phyloP scores from a whole-genome alignment of 2,329 filamentous ascomycete species.

The Penicillium brasilianum region DNA sequence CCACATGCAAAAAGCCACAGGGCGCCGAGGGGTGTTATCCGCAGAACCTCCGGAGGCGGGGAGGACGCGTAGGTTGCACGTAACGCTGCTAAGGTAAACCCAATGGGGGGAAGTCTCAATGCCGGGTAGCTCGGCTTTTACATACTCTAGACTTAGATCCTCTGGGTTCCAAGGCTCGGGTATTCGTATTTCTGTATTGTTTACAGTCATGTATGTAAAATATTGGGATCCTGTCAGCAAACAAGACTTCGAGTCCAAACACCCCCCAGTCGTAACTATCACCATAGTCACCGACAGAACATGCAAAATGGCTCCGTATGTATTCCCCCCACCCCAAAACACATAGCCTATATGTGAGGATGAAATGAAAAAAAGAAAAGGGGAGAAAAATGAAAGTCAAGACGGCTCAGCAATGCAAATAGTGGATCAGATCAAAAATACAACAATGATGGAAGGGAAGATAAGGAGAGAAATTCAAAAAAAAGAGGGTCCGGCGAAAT shows the following conservation, averaged over 20 bases:
- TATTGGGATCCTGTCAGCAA: background rate
- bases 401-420: constrained; percentile 12
- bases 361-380: background rate
- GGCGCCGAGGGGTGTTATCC: background rate
- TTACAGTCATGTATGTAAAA: constrained; percentile 6
- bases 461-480: background rate
- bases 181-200: constrained; percentile 20
- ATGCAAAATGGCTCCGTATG: constrained; percentile 7
- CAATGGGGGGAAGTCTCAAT: background rate
- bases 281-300: constrained; percentile 1
- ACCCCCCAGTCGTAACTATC: background rate
- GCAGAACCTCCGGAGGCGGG: background rate
- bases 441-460: constrained; percentile 10
- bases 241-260: background rate
- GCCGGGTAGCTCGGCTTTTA: constrained; percentile 22
- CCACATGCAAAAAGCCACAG: background rate
- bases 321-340: background rate
- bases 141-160: background rate
- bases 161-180: constrained; percentile 6
- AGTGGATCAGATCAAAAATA: constrained; percentile 3
- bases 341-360: background rate
- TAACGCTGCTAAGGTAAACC: background rate
- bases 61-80: constrained; percentile 7
- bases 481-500: constrained; percentile 7
- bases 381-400: background rate